Evolutionary conservation across 1,139 yeast species (phyloP).

Genomic region (Lipomyces yarrowii): DNA sequence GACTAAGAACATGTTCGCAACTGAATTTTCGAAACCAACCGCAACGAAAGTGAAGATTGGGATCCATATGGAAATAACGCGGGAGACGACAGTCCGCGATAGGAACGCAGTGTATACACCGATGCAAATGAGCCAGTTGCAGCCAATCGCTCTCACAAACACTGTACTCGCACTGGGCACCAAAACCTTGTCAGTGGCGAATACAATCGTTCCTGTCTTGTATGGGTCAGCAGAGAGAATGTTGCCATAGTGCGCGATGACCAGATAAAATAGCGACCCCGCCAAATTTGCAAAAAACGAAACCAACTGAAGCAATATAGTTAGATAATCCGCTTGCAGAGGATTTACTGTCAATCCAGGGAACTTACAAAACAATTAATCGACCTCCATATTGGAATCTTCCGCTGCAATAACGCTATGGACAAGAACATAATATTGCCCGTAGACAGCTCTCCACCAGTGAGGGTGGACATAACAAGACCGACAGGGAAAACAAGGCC

Average conservation of each 20-base stretch:
- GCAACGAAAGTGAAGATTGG: constrained; percentile 76
- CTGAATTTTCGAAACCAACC: constrained; percentile 75
- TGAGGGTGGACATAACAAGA: constrained; percentile 30
- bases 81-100: constrained; percentile 81
- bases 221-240: constrained; percentile 30
- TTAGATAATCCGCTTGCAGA: background rate
- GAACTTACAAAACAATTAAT: constrained; percentile 13
- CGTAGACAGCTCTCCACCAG: constrained; percentile 33
- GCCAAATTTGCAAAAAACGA: constrained; percentile 32
- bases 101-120: constrained; percentile 75
- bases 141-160: constrained; percentile 56
- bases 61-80: constrained; percentile 60
- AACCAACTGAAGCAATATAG: constrained; percentile 11
- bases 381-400: constrained; percentile 26
- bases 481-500: constrained; percentile 35
- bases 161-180: constrained; percentile 29
- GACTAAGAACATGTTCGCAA: constrained; percentile 75
- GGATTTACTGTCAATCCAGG: background rate
- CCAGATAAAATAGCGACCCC: constrained; percentile 32
- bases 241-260: constrained; percentile 31
- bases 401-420: constrained; percentile 30
- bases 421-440: constrained; percentile 31
- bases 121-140: constrained; percentile 72
- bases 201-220: constrained; percentile 23
- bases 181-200: constrained; percentile 30